Evolutionary conservation across 1,284 basidiomycete species (phyloP), one percentile per base, ranked within the genome.

Genomic region (Sanghuangporus weigelae): DNA sequence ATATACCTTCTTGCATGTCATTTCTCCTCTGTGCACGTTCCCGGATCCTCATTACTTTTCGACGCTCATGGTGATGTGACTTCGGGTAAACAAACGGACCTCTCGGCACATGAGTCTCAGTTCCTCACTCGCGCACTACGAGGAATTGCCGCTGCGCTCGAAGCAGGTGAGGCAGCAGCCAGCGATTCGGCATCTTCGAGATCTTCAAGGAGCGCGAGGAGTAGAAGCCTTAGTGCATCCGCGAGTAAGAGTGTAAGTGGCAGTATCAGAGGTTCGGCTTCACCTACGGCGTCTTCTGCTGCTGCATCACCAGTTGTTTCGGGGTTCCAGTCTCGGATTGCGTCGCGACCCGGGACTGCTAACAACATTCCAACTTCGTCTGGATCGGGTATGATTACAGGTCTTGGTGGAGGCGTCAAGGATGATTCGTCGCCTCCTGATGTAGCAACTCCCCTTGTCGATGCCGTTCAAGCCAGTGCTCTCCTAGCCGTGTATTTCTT

Each of bases 401-500:
- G 56, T 10, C 21, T 57, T 10, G 56, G 56, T 10, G 56, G 56
- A 57, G 56, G 56, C 10, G 38, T 26, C 7, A 19, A 21, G 12
- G 26, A 42, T 16, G 56, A 57, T 14, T 21, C 16, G 38, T 12
- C 12, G 21, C 55, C 19, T 21, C 46, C 48, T 11, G 61, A 63
- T 31, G 69, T 79, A 81, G 63, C 60, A 31, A 62, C 63, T 39
- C 63, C 63, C 50, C 76, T 86, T 62, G 73, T 83, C 61, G 81
- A 86, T 68, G 76, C 84, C 63, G 78, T 86, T 6, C 84, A 84
- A 68, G 85, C 85, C 5, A 83, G 83, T 2, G 82, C 79, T 54
- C 77, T 87, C 42, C 77, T 87, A 55, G 81, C 84, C 6, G 76
- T 82, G 42, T 86, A 86, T 70, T 81, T 84, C 68, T 86, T 82